Conservation (phyloP, 495 filamentous ascomycete genomes). For the Aspergillus conjunctus region DNA sequence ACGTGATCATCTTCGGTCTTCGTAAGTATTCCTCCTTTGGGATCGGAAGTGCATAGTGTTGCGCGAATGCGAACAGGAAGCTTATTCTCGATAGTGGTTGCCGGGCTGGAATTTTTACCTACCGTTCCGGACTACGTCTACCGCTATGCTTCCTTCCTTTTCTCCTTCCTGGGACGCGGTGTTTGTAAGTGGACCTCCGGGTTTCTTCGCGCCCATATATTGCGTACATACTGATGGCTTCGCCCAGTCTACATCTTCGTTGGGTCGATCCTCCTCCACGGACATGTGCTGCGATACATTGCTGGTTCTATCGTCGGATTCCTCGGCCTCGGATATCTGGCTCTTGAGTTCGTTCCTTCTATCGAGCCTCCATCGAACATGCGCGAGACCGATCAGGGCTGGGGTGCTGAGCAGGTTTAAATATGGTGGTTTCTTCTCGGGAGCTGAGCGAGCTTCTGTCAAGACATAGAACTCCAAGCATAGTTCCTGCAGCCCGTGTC, state of each 20-base stretch:
- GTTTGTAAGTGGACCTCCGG: constrained; percentile 68
- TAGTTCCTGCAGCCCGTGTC: not conserved
- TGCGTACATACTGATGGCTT: constrained; percentile 16
- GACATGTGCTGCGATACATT: constrained; percentile 56
- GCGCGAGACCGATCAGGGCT: constrained; percentile 85
- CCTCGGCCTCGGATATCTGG: constrained; percentile 76
- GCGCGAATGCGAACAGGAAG: not conserved
- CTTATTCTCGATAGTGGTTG: constrained; percentile 38
- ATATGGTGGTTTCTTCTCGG: not conserved
- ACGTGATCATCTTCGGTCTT: constrained; percentile 88
- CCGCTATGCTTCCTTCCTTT: constrained; percentile 95
- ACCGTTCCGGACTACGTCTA: constrained; percentile 92
- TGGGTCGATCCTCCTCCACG: constrained; percentile 78
- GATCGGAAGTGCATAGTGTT: not conserved
- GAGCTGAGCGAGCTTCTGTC: not conserved
- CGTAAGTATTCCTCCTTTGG: constrained; percentile 55
- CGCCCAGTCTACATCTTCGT: constrained; percentile 90
- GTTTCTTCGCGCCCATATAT: not conserved
- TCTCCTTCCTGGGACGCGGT: constrained; percentile 94
- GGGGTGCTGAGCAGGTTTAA: constrained; percentile 91
- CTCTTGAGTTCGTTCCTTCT: constrained; percentile 88
- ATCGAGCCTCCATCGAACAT: constrained; percentile 99
- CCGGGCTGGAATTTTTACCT: constrained; percentile 68
- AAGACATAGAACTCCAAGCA: not conserved
- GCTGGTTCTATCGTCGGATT: constrained; percentile 73